Evolutionary conservation across 2,329 filamentous ascomycete species (phyloP).

Genomic region (Fusarium coffeatum): DNA sequence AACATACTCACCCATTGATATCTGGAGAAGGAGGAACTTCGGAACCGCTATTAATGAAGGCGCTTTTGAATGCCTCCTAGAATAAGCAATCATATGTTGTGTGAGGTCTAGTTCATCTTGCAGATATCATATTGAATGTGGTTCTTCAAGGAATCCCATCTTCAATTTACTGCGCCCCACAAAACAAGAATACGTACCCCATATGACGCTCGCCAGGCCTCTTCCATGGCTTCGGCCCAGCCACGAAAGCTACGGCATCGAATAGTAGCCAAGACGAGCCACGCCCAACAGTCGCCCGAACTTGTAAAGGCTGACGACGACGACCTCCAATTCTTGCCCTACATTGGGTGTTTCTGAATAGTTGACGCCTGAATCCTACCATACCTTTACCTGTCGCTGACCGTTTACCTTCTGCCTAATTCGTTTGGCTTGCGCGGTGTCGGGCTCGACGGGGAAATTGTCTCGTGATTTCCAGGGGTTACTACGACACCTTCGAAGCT

Average conservation of each 20-base stretch:
- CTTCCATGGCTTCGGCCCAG: constrained; percentile 32
- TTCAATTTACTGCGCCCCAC: constrained; percentile 22
- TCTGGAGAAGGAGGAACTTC: neutral
- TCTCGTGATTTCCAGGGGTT: constrained; percentile 47
- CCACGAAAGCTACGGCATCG: constrained; percentile 41
- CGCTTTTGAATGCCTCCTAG: neutral
- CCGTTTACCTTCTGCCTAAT: constrained; percentile 6
- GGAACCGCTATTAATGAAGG: neutral
- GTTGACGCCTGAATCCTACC: neutral
- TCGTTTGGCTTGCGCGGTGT: constrained; percentile 31
- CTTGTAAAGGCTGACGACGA: constrained; percentile 48
- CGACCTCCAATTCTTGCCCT: constrained; percentile 31
- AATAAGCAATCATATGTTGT: neutral
- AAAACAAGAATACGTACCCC: constrained; percentile 37
- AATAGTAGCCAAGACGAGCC: constrained; percentile 39
- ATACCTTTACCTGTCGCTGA: neutral
- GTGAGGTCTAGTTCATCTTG: neutral
- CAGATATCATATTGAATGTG: neutral
- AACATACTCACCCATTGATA: neutral
- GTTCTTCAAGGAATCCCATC: constrained; percentile 1
- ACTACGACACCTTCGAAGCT: constrained; percentile 17
- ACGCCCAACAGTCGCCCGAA: constrained; percentile 37
- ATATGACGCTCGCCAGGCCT: constrained; percentile 40
- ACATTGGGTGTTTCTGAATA: constrained; percentile 3
- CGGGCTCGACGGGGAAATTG: constrained; percentile 39